Evolutionary conservation across 768 basidiomycete genomes (phyloP).

Genomic region (Sarcodon aspratus): DNA sequence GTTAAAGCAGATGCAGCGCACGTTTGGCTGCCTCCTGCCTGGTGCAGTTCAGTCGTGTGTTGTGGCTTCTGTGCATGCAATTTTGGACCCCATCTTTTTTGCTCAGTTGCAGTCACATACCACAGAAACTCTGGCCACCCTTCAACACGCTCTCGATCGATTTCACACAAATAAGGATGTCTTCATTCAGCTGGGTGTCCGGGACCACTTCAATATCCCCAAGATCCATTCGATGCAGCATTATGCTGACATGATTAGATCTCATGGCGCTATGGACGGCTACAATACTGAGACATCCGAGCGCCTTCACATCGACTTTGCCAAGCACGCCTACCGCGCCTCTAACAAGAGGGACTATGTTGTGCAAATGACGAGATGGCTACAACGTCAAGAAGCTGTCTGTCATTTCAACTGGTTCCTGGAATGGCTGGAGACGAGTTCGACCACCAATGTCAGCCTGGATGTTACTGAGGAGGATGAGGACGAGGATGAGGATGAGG

Average conservation of each 20-base stretch:
- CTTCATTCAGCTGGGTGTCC: conserved; percentile 23
- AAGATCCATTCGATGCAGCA: conserved; percentile 14
- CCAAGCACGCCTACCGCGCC: conserved; percentile 1
- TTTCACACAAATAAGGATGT: conserved; percentile 28
- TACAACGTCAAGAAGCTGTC: conserved; percentile 22
- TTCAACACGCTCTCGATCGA: conserved; percentile 14
- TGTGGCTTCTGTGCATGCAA: conserved; percentile 3
- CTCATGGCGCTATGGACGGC: conserved; percentile 10
- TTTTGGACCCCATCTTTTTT: conserved; percentile 26
- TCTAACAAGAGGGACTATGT: conserved; percentile 10
- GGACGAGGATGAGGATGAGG: no score
- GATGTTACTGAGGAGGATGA: no score
- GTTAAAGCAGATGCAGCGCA: conserved; percentile 15
- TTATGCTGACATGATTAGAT: conserved; percentile 7
- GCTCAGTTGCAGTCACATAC: conserved; percentile 22
- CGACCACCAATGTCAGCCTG: no score
- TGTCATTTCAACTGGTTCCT: no score
- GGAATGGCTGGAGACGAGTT: no score
- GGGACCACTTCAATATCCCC: conserved; percentile 12
- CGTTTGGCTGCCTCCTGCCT: neutral
- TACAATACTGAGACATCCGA: conserved; percentile 7
- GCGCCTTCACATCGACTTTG: conserved; percentile 5
- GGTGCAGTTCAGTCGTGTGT: neutral
- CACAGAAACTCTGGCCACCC: conserved; percentile 13
- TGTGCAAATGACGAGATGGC: conserved; percentile 27